Evolutionary conservation across 805 yeast genomes (phyloP).

Genomic region (Candida patagonica): DNA sequence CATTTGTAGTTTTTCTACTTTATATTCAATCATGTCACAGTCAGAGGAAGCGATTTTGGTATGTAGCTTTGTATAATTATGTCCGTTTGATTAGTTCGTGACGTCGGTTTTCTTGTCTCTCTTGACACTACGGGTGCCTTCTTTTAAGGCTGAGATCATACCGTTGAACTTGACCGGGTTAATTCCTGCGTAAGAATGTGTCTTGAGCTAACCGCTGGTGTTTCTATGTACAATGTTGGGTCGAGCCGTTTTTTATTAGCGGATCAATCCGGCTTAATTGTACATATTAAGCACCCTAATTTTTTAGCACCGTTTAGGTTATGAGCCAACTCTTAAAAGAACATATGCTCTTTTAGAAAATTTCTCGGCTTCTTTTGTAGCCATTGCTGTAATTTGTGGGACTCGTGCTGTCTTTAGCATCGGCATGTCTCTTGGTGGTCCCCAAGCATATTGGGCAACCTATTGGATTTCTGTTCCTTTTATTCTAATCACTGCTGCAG

Average conservation of each 20-base stretch:
- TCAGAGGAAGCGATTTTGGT: constrained; percentile 4
- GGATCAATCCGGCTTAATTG: too few relatives aligned
- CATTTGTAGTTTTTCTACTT: too few relatives aligned
- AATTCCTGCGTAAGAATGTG: constrained; percentile 17
- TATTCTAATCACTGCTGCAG: constrained; percentile 16
- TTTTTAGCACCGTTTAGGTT: constrained; percentile 13
- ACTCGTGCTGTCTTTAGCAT: constrained; percentile 10
- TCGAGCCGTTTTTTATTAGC: too few relatives aligned
- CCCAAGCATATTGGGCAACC: constrained; percentile 19
- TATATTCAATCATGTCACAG: too few relatives aligned
- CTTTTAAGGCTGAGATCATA: constrained; percentile 15
- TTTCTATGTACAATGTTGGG: not conserved
- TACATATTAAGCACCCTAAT: not conserved
- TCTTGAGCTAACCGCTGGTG: not conserved
- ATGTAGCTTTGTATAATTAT: constrained; percentile 1
- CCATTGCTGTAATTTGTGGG: constrained; percentile 13
- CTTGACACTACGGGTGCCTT: constrained; percentile 8
- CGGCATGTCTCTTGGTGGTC: constrained; percentile 18
- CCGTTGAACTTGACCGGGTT: constrained; percentile 20
- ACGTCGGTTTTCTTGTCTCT: too few relatives aligned
- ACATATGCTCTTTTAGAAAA: constrained; percentile 14
- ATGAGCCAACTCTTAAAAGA: constrained; percentile 14
- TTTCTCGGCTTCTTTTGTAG: constrained; percentile 16
- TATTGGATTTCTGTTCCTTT: constrained; percentile 12
- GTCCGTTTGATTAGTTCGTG: not conserved